These are phyloP conservation scores for Lichtheimia hyalospora DNA, from an alignment of 371 early-diverging fungal species.

Conservation along the genomic window DNA sequence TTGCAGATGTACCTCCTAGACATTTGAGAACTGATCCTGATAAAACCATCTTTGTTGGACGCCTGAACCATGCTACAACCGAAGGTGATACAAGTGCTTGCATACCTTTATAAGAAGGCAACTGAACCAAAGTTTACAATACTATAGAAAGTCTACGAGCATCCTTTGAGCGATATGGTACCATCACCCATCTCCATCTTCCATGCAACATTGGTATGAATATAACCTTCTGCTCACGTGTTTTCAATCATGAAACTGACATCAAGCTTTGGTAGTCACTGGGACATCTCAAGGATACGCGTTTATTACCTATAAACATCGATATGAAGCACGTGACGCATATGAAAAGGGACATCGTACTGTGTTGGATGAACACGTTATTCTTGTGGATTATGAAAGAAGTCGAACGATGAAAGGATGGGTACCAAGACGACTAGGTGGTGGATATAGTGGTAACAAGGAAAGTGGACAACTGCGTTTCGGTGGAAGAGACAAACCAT, in stretches of 20 bases:
- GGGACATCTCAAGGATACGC: slow-evolving; percentile 58
- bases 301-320: slow-evolving; percentile 47
- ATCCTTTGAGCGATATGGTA: slow-evolving; percentile 44
- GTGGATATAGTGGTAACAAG: slow-evolving; percentile 63
- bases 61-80: slow-evolving; percentile 46
- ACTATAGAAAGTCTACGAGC: slow-evolving; percentile 3
- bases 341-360: slow-evolving; percentile 39
- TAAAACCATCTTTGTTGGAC: slow-evolving; percentile 53
- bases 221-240: neutral
- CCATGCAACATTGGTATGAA: slow-evolving; percentile 44
- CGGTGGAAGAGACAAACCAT: slow-evolving; percentile 60
- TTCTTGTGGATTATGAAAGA: slow-evolving; percentile 63
- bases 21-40: slow-evolving; percentile 33
- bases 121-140: neutral
- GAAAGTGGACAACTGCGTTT: slow-evolving; percentile 66
- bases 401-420: slow-evolving; percentile 54
- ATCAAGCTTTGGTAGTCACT: slow-evolving; percentile 37
- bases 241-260: neutral
- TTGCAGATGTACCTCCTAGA: slow-evolving; percentile 36
- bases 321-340: slow-evolving; percentile 37
- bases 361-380: slow-evolving; percentile 38
- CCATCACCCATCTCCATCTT: slow-evolving; percentile 20
- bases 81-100: slow-evolving; percentile 27
- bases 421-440: slow-evolving; percentile 63
- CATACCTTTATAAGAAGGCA: neutral